A percentile compares a stretch with the other conserved stretches of the same genome.
These are phyloP conservation scores for Ophiobolus disseminans DNA, from an alignment of 2,329 filamentous ascomycete species.

Conservation along the genomic window DNA sequence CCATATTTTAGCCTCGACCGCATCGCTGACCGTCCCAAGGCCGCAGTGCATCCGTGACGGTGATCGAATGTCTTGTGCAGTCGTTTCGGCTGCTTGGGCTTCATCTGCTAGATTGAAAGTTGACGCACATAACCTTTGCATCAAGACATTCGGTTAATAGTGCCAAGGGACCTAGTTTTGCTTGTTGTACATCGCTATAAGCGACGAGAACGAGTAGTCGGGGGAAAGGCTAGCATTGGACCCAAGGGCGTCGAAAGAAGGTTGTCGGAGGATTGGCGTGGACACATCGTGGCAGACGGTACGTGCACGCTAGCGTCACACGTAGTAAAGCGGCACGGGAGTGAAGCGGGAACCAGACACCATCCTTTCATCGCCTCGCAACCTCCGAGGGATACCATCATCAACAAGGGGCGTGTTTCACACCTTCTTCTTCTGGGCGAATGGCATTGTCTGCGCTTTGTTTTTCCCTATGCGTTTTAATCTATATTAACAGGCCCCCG, in stretches of 20 bases:
- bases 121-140: background rate
- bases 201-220: no score
- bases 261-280: constrained; percentile 15
- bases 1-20: no score
- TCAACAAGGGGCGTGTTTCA: constrained; percentile 10
- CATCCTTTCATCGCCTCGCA: constrained; percentile 2
- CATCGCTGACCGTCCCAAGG: no score
- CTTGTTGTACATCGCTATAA: no score
- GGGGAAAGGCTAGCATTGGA: no score
- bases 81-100: background rate
- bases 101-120: background rate
- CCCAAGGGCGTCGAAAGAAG: constrained; percentile 27
- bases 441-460: constrained; percentile 8
- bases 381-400: no score
- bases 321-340: constrained; percentile 5
- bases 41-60: background rate
- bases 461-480: constrained; percentile 14
- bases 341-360: constrained; percentile 8
- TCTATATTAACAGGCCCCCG: constrained; percentile 23
- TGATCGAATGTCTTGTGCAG: background rate
- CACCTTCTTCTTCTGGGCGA: constrained; percentile 13
- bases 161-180: no score
- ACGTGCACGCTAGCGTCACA: constrained; percentile 10
- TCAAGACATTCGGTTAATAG: background rate
- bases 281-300: constrained; percentile 6